Base-by-base conservation (phyloP, 768 basidiomycete genomes). In the Boletales sp. region DNA sequence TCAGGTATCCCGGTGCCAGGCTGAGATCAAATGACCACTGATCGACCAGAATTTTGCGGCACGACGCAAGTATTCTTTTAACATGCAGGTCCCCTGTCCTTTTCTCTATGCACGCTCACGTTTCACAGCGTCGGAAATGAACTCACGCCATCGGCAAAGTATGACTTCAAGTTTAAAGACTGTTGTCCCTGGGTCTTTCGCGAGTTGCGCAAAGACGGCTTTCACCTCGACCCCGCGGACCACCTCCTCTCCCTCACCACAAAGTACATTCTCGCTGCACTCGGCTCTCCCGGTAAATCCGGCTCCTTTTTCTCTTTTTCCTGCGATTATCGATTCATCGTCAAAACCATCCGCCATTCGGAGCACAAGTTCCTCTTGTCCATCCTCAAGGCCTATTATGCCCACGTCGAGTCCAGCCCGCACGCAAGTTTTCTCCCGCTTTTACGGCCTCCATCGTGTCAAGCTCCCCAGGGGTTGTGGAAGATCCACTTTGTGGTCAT, bases 401-500 rank as follows among this genome's bases (percentile, higher is more conserved):
- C 76, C 15, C 93, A 98, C 62, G 81, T 98, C 53, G 83, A 84
- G 66, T 76, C 70, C 40, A 97, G 98, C 69, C 97, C 97, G 0
- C 94, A 98, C 63, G 97, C 94, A 0, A 74, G n/a, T 98, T 1
- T 72, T 99, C 6, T 93, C 90, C 8, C 78, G 97, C 18, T 98
- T 99, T 69, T 99, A 98, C 66, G 97, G 97, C 9, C 77, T 99
- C 12, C 97, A 99, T 63, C 86, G 97, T 48, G 97, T 99, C 52
- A 99, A 99, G 72, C 80, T 99, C 0, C 97, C 95, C 0, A 78
- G 81, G 32, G 95, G 97, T 0, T 74, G 79, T 40, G n/a, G n/a
- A 99, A 99, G 73, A 99, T 99, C 46, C 97, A 99, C 67, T 99
- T 99, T 64, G 93, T 97, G 47, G 97, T 99, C 70, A 97, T 98